Conservation (phyloP, 805 yeast genomes). For the Cyberlindnera americana region DNA sequence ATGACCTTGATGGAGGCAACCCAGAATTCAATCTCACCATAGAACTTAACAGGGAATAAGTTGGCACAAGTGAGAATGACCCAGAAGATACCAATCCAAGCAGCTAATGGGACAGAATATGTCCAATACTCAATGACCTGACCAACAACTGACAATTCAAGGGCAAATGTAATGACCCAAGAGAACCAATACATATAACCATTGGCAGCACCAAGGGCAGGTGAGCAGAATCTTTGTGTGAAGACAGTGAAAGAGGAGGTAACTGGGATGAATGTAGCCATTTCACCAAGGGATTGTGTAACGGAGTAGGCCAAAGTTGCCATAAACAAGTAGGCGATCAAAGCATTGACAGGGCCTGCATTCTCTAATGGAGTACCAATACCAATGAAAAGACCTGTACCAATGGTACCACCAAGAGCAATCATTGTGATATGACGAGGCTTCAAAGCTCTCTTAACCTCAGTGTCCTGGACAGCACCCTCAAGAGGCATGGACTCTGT, state of each 20-base stretch:
- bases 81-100: slow-evolving; percentile 69
- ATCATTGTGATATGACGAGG: slow-evolving; percentile 71
- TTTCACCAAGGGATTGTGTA: slow-evolving; percentile 72
- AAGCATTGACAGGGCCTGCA: slow-evolving; percentile 68
- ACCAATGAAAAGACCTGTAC: slow-evolving; percentile 74
- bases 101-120: slow-evolving; percentile 62
- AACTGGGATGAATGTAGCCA: slow-evolving; percentile 76
- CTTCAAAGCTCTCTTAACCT: slow-evolving; percentile 57
- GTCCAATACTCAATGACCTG: slow-evolving; percentile 68
- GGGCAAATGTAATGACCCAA: slow-evolving; percentile 74
- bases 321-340: slow-evolving; percentile 63
- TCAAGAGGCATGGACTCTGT: slow-evolving; percentile 4
- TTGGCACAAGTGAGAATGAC: slow-evolving; percentile 50
- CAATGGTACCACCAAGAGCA: slow-evolving; percentile 77
- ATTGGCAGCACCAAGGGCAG: slow-evolving; percentile 69
- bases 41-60: slow-evolving; percentile 63
- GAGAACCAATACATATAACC: slow-evolving; percentile 77
- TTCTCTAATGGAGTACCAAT: slow-evolving; percentile 48
- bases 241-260: slow-evolving; percentile 66
- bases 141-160: slow-evolving; percentile 70
- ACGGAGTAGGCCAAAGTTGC: slow-evolving; percentile 63
- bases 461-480: slow-evolving; percentile 33
- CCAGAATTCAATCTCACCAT: slow-evolving; percentile 79
- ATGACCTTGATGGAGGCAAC: slow-evolving; percentile 61
- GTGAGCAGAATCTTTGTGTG: slow-evolving; percentile 62